phyloP scores from a whole-genome alignment of 2,329 filamentous ascomycete genomes.

The Zymoseptoria pseudotritici region DNA sequence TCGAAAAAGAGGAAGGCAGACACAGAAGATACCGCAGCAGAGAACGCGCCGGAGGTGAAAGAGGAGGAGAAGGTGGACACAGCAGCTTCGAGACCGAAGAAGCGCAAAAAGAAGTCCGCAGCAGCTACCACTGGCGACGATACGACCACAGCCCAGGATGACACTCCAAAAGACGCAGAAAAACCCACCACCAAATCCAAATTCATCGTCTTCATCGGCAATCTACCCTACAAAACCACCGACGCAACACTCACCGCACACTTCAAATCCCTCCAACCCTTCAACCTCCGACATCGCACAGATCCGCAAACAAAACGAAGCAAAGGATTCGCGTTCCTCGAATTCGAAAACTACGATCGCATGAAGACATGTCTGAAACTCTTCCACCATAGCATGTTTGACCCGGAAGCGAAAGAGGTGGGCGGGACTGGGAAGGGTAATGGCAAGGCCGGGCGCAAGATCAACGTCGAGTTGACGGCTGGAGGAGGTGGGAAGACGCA shows the following conservation, averaged over 20 bases:
- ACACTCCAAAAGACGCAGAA: slow-evolving; percentile 5
- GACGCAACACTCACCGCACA: slow-evolving; percentile 61
- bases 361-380: slow-evolving; percentile 91
- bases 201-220: slow-evolving; percentile 79
- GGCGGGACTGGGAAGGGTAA: slow-evolving; percentile 6
- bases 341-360: slow-evolving; percentile 77
- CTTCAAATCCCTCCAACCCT: slow-evolving; percentile 68
- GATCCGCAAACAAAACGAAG: slow-evolving; percentile 58
- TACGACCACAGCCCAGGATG: slow-evolving; percentile 5
- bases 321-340: slow-evolving; percentile 77
- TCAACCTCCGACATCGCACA: slow-evolving; percentile 64
- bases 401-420: slow-evolving; percentile 29
- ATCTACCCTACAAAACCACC: slow-evolving; percentile 80
- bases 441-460: slow-evolving; percentile 45
- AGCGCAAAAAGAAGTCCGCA: slow-evolving; percentile 15
- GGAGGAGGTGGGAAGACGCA: slow-evolving; percentile 75
- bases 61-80: slow-evolving; percentile 1
- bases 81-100: slow-evolving; percentile 4
- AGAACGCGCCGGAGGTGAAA: slow-evolving; percentile 17
- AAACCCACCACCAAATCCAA: slow-evolving; percentile 41
- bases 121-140: slow-evolving; percentile 1
- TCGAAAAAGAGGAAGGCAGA: slow-evolving; percentile 10
- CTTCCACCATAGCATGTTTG: slow-evolving; percentile 79
- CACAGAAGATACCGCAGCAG: not conserved
- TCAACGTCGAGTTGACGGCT: slow-evolving; percentile 90